Evolutionary conservation across 371 early-diverging fungal genomes (phyloP).

Genomic region (Mucor irregularis): DNA sequence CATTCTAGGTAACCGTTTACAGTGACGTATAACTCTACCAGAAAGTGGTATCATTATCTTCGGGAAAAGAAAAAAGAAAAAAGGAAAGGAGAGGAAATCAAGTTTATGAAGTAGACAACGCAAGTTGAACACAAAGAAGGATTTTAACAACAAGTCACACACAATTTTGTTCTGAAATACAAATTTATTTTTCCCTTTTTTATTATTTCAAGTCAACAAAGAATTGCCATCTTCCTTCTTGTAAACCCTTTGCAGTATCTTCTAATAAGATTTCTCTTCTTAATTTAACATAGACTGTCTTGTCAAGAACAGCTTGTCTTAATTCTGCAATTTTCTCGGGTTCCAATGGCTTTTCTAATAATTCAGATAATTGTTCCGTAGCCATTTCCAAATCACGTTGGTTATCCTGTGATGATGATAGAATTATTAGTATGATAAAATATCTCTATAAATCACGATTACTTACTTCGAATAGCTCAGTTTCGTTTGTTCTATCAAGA

Average conservation of each 20-base stretch:
- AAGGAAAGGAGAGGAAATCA: background rate
- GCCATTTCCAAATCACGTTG: slow-evolving; percentile 96
- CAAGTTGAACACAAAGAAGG: background rate
- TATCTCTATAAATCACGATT: too few relatives aligned
- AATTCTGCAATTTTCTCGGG: slow-evolving; percentile 75
- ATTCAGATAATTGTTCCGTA: slow-evolving; percentile 87
- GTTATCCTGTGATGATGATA: slow-evolving; percentile 64
- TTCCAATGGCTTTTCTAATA: slow-evolving; percentile 85
- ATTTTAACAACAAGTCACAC: background rate
- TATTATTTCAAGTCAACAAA: slow-evolving; percentile 38
- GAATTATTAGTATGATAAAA: background rate
- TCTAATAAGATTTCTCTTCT: slow-evolving; percentile 80
- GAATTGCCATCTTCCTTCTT: slow-evolving; percentile 75
- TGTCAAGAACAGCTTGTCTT: slow-evolving; percentile 81
- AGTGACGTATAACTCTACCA: slow-evolving; percentile 1
- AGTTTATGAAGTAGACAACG: background rate
- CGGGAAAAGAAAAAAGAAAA: background rate
- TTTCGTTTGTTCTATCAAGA: slow-evolving; percentile 80
- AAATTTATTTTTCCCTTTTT: too few relatives aligned
- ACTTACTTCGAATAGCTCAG: slow-evolving; percentile 87
- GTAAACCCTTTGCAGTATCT: slow-evolving; percentile 80
- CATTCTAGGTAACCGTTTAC: background rate
- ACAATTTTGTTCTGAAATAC: too few relatives aligned
- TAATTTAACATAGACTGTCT: slow-evolving; percentile 75
- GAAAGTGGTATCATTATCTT: background rate